Evolutionary conservation across 495 filamentous ascomycete species (phyloP).

Genomic region (Aspergillus heteromorphus): DNA sequence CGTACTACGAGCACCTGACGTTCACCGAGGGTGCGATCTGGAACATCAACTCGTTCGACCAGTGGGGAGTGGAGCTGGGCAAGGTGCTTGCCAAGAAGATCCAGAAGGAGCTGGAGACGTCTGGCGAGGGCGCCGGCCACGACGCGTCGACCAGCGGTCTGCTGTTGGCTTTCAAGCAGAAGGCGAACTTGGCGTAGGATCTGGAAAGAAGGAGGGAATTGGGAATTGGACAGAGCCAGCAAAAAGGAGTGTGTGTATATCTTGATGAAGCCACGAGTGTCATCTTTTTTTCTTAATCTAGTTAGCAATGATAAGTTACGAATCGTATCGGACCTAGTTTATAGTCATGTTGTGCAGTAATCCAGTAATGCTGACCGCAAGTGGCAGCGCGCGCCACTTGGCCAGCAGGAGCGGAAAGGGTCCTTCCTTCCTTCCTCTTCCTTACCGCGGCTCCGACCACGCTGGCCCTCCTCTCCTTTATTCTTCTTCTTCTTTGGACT

Average conservation of each 20-base stretch:
- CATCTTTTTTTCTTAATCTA: slow-evolving; percentile 5
- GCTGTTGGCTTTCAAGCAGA: slow-evolving; percentile 78
- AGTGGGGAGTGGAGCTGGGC: slow-evolving; percentile 98
- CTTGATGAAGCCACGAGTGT: slow-evolving; percentile 25
- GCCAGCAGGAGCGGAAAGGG: background rate
- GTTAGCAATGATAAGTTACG: background rate
- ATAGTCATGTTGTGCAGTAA: no score
- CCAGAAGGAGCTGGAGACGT: slow-evolving; percentile 69
- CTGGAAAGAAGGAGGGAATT: slow-evolving; percentile 4
- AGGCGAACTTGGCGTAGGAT: slow-evolving; percentile 49
- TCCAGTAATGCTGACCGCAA: no score
- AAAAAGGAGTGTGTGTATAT: slow-evolving; percentile 23
- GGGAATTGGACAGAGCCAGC: slow-evolving; percentile 5
- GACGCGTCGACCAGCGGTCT: slow-evolving; percentile 84
- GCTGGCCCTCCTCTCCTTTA: background rate
- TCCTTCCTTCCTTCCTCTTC: no score
- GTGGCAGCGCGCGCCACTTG: no score
- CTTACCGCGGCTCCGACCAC: background rate
- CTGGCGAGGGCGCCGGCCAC: slow-evolving; percentile 62
- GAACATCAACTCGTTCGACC: slow-evolving; percentile 99
- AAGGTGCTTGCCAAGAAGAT: slow-evolving; percentile 94
- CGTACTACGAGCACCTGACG: slow-evolving; percentile 97
- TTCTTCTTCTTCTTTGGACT: no score
- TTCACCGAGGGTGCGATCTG: slow-evolving; percentile 97
- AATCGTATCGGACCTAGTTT: no score